phyloP scores from a whole-genome alignment of 768 basidiomycete genomes.

The Tylopilus rubrobrunneus region DNA sequence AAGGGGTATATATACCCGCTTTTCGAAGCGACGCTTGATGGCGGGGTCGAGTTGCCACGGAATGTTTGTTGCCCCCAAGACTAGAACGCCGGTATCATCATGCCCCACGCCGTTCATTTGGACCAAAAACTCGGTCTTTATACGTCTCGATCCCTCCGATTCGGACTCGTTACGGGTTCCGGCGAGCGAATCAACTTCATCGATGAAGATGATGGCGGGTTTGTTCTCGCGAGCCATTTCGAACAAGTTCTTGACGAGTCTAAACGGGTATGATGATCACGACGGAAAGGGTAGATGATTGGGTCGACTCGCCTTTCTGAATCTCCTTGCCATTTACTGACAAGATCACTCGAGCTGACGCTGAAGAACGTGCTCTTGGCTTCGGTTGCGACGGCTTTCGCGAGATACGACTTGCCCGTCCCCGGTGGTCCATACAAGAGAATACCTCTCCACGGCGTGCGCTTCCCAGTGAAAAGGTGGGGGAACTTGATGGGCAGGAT shows the following conservation, averaged over 20 bases:
- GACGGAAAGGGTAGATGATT: background rate
- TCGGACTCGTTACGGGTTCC: constrained; percentile 96
- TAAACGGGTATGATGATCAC: constrained; percentile 28
- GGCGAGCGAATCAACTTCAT: constrained; percentile 95
- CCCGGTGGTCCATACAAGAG: constrained; percentile 96
- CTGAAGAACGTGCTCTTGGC: constrained; percentile 99
- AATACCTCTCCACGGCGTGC: constrained; percentile 96
- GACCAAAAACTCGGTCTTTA: constrained; percentile 97
- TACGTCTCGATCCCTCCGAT: constrained; percentile 92
- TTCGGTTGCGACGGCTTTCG: constrained; percentile 98
- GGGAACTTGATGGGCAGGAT: constrained; percentile 99
- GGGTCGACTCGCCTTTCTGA: constrained; percentile 73
- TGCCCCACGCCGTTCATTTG: constrained; percentile 99
- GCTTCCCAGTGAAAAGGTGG: constrained; percentile 96
- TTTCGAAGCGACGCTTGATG: constrained; percentile 98
- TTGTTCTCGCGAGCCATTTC: constrained; percentile 94
- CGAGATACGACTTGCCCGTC: constrained; percentile 94
- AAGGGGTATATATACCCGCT: constrained; percentile 96
- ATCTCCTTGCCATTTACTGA: constrained; percentile 99
- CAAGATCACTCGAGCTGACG: constrained; percentile 91
- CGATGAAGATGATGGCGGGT: constrained; percentile 98
- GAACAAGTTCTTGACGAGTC: constrained; percentile 94
- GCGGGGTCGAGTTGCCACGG: constrained; percentile 98
- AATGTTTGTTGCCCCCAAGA: constrained; percentile 96
- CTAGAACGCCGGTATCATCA: constrained; percentile 93